Base-by-base conservation (phyloP, 371 early-diverging fungal species). In the Mortierella polycephala region DNA sequence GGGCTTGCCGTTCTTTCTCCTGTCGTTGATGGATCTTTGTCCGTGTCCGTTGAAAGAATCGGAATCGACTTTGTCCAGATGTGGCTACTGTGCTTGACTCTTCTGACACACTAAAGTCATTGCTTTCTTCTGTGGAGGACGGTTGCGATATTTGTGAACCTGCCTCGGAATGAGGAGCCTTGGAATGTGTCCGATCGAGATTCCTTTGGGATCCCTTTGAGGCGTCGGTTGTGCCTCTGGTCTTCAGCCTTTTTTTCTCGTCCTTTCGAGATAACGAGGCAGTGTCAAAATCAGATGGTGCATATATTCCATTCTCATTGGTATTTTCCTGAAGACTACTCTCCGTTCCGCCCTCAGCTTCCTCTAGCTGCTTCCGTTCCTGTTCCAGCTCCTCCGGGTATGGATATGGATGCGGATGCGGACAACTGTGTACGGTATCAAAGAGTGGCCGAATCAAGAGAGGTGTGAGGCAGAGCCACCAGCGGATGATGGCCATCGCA, bases 381-480 rank as follows among this genome's bases (percentile, higher is more conserved):
- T 42, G 50, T 52, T 75, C 75, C 23, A 75, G 5, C 42, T 75
- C 75, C 23, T 76, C 68, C 1, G 77, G 77, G 12, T 64, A 76
- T 3, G 77, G 77, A 44, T 76, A 76, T 7, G 71, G 77, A 51
- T 76, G 77, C 14, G 51, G 52, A 23, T 76, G 71, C 7, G 77
- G 77, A 60, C 77, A 76, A 40, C 67, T 64, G 40, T 76, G 77
- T 18, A 76, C 71, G 9, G 77, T 76, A 49, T 76, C 77, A 49
- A 76, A 76, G 50, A 76, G 45, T 3, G 71, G 53, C 4, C 63
- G 58, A n/a, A 58, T 16, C 53, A 76, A 18, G 23, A 76, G 60
- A 9, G 77, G 77, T 0, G 61, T 62, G 54, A 76, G 49, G 45
- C 67, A 76, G 13, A 76, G 23, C 63, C 71, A 64, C 66, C 77